These are phyloP conservation scores for Hypoxylon sp. DNA, from an alignment of 2,329 filamentous ascomycete species.

Conservation along the genomic window DNA sequence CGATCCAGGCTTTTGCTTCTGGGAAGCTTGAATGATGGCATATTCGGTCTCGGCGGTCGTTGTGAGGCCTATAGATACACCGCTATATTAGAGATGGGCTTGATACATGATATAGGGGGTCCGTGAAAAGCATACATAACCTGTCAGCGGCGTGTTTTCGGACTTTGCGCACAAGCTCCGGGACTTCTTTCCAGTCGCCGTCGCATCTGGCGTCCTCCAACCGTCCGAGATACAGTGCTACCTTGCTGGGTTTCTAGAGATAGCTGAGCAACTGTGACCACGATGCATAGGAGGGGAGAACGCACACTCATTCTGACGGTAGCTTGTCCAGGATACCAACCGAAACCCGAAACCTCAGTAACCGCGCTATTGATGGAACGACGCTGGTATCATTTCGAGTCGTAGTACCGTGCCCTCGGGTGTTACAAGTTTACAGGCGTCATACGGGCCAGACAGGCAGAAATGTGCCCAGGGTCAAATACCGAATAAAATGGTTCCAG, in stretches of 20 bases:
- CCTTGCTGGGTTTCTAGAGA: slow-evolving; percentile 74
- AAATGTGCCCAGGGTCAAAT: slow-evolving; percentile 22
- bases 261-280: slow-evolving; percentile 37
- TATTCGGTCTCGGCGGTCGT: slow-evolving; percentile 77
- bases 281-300: slow-evolving; percentile 24
- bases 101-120: slow-evolving; percentile 22
- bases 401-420: slow-evolving; percentile 29
- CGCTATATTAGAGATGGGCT: slow-evolving; percentile 31
- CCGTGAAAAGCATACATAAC: slow-evolving; percentile 72
- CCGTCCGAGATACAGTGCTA: slow-evolving; percentile 80
- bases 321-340: slow-evolving; percentile 26
- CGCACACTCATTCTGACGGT: slow-evolving; percentile 49
- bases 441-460: slow-evolving; percentile 20
- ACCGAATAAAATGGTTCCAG: slow-evolving; percentile 13
- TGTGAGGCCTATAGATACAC: slow-evolving; percentile 68
- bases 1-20: slow-evolving; percentile 54
- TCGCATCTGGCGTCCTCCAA: slow-evolving; percentile 90
- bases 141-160: slow-evolving; percentile 91
- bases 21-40: slow-evolving; percentile 69
- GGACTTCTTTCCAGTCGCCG: slow-evolving; percentile 86
- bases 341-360: slow-evolving; percentile 38
- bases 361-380: slow-evolving; percentile 41
- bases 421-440: not conserved
- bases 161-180: slow-evolving; percentile 91
- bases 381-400: slow-evolving; percentile 39